Percentiles rank a stretch among this genome's conserved stretches.
phyloP scores from a whole-genome alignment of 768 basidiomycete species.

The Terana coerulea region DNA sequence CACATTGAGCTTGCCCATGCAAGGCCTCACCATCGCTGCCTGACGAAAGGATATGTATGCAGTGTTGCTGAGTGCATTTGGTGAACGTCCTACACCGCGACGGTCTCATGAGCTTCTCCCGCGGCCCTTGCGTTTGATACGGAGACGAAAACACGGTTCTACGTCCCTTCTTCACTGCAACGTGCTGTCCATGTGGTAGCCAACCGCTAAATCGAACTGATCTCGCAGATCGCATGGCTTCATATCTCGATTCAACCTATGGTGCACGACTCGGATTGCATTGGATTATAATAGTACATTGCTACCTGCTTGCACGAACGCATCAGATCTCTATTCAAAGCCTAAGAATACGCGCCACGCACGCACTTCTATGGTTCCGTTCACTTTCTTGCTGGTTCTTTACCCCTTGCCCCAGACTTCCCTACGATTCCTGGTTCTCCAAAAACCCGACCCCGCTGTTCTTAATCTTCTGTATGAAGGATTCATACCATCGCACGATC shows the following conservation, averaged over 20 bases:
- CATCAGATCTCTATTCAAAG: background rate
- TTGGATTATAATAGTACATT: background rate
- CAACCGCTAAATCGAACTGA: no score
- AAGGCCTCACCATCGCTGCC: no score
- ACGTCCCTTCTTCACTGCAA: no score
- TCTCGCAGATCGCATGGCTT: no score
- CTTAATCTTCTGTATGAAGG: conserved; percentile 10
- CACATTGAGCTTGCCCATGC: no score
- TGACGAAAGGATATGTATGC: no score
- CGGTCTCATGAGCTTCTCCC: no score
- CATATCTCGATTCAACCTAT: background rate
- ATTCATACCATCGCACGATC: conserved; percentile 16
- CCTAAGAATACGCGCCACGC: background rate
- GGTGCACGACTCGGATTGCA: background rate
- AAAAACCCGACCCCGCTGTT: conserved; percentile 13
- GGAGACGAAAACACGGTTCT: no score
- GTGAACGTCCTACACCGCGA: no score
- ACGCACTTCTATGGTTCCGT: background rate
- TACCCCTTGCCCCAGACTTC: background rate
- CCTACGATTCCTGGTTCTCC: conserved; percentile 12
- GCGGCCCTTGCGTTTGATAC: no score
- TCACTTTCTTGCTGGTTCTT: background rate
- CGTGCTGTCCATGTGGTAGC: no score
- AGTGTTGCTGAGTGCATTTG: no score
- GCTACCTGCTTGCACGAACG: background rate